Percentiles rank a stretch among this genome's conserved stretches.
These are phyloP conservation scores for Colletotrichum chrysophilum DNA, from an alignment of 2,329 filamentous ascomycete genomes.

Conservation along the genomic window DNA sequence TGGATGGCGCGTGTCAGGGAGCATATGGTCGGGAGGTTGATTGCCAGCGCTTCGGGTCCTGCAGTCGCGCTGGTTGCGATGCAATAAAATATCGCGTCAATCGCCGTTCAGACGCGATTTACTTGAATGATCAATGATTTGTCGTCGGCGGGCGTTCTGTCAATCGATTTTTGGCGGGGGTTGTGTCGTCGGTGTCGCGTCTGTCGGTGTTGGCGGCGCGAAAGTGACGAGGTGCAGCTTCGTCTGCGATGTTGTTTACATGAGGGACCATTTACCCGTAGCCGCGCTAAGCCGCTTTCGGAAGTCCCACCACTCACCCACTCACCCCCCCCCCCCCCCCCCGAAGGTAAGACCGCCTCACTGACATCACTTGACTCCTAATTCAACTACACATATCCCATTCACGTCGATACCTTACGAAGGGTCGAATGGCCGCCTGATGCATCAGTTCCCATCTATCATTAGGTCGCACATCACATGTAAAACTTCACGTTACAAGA, in stretches of 20 bases:
- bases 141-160: background rate
- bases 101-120: background rate
- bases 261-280: conserved; percentile 18
- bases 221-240: conserved; percentile 1
- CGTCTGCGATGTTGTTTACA: conserved; percentile 25
- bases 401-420: background rate
- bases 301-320: conserved; percentile 16
- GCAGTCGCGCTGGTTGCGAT: background rate
- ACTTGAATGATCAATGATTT: background rate
- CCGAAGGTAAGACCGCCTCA: conserved; percentile 1
- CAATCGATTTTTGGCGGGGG: background rate
- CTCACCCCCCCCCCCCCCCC: conserved; percentile 18
- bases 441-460: accelerated
- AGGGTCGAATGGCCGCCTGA: accelerated
- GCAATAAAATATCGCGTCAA: conserved; percentile 8
- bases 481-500: background rate
- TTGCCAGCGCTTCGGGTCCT: background rate
- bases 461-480: background rate
- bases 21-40: conserved; percentile 10
- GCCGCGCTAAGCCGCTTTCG: conserved; percentile 24
- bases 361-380: background rate
- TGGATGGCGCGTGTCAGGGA: conserved; percentile 54
- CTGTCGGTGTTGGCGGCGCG: conserved; percentile 9
- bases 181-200: conserved; percentile 7
- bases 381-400: background rate